phyloP scores from a whole-genome alignment of 441 rosid species.

The Croton laevigatus region DNA sequence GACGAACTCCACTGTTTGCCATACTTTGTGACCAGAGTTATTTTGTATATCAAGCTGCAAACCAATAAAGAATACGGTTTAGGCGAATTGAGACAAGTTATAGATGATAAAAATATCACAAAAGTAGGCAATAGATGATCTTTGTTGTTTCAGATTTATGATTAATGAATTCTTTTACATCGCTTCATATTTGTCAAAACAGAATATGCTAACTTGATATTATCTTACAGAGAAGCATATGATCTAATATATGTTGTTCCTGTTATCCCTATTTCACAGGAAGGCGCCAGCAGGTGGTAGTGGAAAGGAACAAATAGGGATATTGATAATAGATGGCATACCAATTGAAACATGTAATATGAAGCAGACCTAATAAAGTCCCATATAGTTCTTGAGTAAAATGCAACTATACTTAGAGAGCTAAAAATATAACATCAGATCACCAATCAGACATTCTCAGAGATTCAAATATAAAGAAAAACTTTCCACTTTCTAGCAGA shows the following conservation, averaged over 20 bases:
- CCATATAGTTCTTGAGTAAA: neutral
- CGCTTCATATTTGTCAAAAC: conserved; percentile 9
- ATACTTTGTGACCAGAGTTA: conserved; percentile 75
- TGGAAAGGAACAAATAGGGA: neutral
- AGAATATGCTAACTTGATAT: neutral
- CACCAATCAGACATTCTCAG: conserved; percentile 4
- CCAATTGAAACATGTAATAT: neutral
- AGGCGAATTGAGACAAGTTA: conserved; percentile 4
- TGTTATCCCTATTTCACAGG: neutral
- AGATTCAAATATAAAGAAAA: neutral
- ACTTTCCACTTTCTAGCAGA: neutral
- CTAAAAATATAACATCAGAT: neutral
- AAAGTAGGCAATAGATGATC: neutral
- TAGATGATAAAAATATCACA: no score
- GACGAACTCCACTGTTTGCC: conserved; percentile 87
- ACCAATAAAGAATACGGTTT: conserved; percentile 19
- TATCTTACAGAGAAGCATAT: neutral
- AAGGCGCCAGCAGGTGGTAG: neutral
- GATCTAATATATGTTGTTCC: no score
- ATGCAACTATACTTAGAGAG: neutral
- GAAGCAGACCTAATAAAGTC: neutral
- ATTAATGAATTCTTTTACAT: neutral
- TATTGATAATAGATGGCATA: neutral
- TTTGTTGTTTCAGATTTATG: neutral
- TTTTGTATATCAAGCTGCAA: conserved; percentile 94